Percentiles rank a stretch among this genome's conserved stretches.
These are phyloP conservation scores for Calonectria pseudoturangicola DNA, from an alignment of 2,329 filamentous ascomycete species.

Conservation along the genomic window DNA sequence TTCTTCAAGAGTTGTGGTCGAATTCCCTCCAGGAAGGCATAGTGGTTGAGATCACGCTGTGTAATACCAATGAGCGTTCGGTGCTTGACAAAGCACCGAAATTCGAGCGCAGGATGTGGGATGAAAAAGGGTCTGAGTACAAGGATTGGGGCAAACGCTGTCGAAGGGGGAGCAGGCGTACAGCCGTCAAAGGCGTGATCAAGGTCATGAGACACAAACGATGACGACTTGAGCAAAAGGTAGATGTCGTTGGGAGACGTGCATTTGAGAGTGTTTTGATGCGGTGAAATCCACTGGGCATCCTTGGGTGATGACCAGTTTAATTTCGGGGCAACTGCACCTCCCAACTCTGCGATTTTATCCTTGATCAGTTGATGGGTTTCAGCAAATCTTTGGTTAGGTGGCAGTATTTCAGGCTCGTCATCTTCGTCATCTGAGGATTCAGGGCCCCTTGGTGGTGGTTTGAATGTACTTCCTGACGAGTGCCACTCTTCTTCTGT, in stretches of 20 bases:
- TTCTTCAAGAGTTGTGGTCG: constrained; percentile 79
- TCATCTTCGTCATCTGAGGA: constrained; percentile 70
- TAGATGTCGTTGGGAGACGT: constrained; percentile 93
- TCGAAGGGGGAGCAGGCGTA: constrained; percentile 61
- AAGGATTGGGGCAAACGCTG: constrained; percentile 82
- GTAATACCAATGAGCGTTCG: constrained; percentile 87
- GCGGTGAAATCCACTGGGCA: constrained; percentile 89
- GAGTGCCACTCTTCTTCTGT: constrained; percentile 72
- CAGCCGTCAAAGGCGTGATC: constrained; percentile 92
- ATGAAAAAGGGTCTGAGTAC: constrained; percentile 92
- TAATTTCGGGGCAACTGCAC: constrained; percentile 91
- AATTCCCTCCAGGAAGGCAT: constrained; percentile 83
- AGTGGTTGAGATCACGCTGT: constrained; percentile 93
- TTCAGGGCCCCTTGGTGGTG: constrained; percentile 65
- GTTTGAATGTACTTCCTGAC: constrained; percentile 54
- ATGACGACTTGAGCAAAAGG: constrained; percentile 93
- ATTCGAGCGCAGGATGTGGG: constrained; percentile 93
- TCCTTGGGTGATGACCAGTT: constrained; percentile 99
- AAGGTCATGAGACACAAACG: constrained; percentile 95
- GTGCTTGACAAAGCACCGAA: constrained; percentile 94
- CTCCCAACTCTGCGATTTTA: constrained; percentile 87
- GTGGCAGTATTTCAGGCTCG: constrained; percentile 62
- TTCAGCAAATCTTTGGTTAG: constrained; percentile 78
- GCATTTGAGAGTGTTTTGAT: constrained; percentile 94
- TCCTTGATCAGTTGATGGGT: constrained; percentile 85